Evolutionary conservation across 1,284 basidiomycete species (phyloP), one percentile per base, ranked within the genome.

Genomic region (Trametes versicolor): DNA sequence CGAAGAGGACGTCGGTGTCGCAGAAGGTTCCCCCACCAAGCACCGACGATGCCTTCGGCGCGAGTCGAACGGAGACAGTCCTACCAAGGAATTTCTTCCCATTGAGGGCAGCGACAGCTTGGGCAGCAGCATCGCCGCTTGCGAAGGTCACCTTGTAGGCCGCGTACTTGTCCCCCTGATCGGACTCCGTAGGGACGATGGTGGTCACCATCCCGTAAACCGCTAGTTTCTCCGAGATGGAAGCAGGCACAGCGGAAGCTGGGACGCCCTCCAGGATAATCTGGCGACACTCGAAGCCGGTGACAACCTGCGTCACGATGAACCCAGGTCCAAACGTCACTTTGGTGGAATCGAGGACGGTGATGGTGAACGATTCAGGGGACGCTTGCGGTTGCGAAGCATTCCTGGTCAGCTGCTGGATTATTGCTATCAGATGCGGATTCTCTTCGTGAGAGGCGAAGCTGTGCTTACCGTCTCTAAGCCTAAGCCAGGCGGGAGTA

Each of bases 1-100:
- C 73, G 34, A 92, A 74, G 12, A 82, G 82, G 4, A 90, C 81
- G 12, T 79, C 76, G 1, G 80, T 81, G 63, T 88, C 84, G 23
- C 77, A 76, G n/a, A 87, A 72, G 2, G 74, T 70, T 0, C 78
- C 79, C 8, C 76, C 78, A 4, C 79, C 76, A 8, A 74, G 52
- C 3, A 64, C 58, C 3, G 72, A 73, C 0, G 74, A 70, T 58
- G 77, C 76, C 48, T 78, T 77, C 4, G 84, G 68, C 2, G 80
- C 76, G 8, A 86, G 73, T 0, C 77, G 78, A 0, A 80, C 81
- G 0, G 78, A 76, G 23, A 91, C 74, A 0, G 66, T 78, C 0
- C 65, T 65, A 0, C 78, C 79, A 36, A 82, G 81, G 0, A 83
- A 69, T 0, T 72, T 71, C 0, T 71, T 69, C 17, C 83, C 84